Percentiles rank a stretch among this genome's conserved stretches.
Conservation (phyloP, 208 protist genomes). For the Naegleria lovaniensis region DNA sequence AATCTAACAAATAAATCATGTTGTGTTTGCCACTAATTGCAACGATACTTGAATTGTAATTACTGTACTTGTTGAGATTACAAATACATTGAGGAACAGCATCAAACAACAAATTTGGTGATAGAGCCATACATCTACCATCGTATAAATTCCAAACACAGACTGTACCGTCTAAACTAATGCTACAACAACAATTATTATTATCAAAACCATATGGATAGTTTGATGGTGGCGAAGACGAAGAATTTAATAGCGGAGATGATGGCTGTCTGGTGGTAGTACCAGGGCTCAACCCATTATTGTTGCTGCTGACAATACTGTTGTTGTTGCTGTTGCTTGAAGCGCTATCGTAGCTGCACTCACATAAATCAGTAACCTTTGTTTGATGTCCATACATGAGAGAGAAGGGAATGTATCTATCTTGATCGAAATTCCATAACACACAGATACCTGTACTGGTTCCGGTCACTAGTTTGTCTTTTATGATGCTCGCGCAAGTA, state of each 20-base stretch:
- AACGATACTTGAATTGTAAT: not conserved
- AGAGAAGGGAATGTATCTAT: not conserved
- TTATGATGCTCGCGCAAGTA: not conserved
- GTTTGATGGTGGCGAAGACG: not conserved
- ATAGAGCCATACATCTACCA: constrained; percentile 20
- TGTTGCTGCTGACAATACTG: not conserved
- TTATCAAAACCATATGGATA: not conserved
- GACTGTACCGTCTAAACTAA: not conserved
- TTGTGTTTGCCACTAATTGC: constrained; percentile 18
- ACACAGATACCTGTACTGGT: not conserved
- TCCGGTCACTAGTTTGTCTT: constrained; percentile 2
- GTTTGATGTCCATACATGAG: constrained; percentile 4
- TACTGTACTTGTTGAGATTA: not conserved
- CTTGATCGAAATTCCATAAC: not conserved
- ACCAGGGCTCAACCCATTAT: not conserved
- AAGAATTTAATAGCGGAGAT: not conserved
- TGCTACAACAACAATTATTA: constrained; percentile 15
- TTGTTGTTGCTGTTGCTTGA: not conserved
- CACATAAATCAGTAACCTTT: not conserved
- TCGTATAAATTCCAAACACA: constrained; percentile 19
- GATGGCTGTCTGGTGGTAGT: not conserved
- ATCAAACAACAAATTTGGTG: constrained; percentile 12
- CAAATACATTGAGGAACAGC: not conserved
- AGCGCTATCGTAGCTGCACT: not conserved
- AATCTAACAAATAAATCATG: constrained; percentile 17